These are phyloP conservation scores for Paratrimastix pyriformis DNA, from an alignment of 78 protist species.

Conservation along the genomic window DNA sequence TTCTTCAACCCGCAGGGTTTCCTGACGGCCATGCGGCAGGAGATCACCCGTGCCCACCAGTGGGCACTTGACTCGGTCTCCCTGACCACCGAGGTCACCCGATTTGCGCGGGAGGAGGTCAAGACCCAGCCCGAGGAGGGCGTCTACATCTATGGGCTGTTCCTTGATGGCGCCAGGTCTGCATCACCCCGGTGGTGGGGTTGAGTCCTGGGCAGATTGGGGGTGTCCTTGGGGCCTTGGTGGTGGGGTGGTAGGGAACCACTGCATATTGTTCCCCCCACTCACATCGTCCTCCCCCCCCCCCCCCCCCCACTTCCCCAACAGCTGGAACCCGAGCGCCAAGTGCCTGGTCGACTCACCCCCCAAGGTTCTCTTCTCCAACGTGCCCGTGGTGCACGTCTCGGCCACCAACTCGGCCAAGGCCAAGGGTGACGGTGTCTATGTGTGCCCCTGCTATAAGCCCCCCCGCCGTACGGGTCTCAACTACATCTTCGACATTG, in stretches of 20 bases:
- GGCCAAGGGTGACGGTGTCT: constrained; percentile 14
- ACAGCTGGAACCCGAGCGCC: constrained; percentile 55
- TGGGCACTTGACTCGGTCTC: constrained; percentile 74
- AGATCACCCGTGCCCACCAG: constrained; percentile 64
- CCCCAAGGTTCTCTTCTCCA: constrained; percentile 45
- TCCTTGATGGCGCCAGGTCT: constrained; percentile 75
- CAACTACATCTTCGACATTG: constrained; percentile 48
- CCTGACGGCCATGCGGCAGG: constrained; percentile 69
- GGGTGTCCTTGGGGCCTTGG: too few species aligned
- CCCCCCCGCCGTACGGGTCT: constrained; percentile 43
- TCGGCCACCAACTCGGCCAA: constrained; percentile 30
- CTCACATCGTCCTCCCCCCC: too few species aligned
- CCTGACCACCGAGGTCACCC: constrained; percentile 35
- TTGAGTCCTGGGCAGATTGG: too few species aligned
- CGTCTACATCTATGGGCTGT: constrained; percentile 68
- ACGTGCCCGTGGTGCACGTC: constrained; percentile 59
- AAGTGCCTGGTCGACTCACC: constrained; percentile 40
- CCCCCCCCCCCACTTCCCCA: too few species aligned
- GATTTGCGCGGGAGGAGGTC: constrained; percentile 27
- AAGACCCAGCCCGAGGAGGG: constrained; percentile 55
- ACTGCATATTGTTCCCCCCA: too few species aligned
- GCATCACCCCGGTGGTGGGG: too few species aligned
- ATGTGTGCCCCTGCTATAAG: constrained; percentile 73
- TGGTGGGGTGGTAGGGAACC: too few species aligned
- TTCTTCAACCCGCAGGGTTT: constrained; percentile 77